These are phyloP conservation scores for Marsdenia floribunda DNA, from an alignment of 257 asterid species.

Conservation along the genomic window DNA sequence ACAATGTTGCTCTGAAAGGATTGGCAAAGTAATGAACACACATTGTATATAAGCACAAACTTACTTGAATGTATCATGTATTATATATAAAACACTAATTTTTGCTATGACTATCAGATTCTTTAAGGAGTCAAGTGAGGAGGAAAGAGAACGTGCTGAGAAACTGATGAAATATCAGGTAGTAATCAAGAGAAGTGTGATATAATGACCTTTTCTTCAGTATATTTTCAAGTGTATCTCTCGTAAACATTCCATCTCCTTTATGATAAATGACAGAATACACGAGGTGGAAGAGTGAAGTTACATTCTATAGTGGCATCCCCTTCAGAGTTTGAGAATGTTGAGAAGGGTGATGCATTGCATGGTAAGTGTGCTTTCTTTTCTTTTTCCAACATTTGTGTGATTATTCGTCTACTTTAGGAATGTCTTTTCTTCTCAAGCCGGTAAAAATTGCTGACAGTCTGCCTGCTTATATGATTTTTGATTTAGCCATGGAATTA, in stretches of 20 bases:
- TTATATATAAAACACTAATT: background rate
- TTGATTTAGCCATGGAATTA: slow-evolving; percentile 73
- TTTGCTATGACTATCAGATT: slow-evolving; percentile 40
- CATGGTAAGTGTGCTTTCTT: slow-evolving; percentile 34
- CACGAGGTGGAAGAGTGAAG: slow-evolving; percentile 83
- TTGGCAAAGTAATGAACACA: slow-evolving; percentile 54
- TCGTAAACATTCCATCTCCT: background rate
- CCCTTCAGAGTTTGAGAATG: slow-evolving; percentile 57
- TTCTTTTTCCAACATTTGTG: too few species aligned
- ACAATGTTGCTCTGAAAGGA: slow-evolving; percentile 81
- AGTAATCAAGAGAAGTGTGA: background rate
- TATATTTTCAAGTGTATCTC: background rate
- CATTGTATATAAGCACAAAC: too few species aligned
- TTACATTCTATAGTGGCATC: slow-evolving; percentile 43
- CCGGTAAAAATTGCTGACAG: background rate
- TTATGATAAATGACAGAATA: slow-evolving; percentile 38
- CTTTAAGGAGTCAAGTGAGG: slow-evolving; percentile 72
- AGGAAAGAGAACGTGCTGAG: slow-evolving; percentile 90
- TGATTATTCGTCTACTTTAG: too few species aligned
- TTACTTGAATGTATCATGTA: background rate
- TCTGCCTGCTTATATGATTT: slow-evolving; percentile 1
- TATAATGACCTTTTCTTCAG: background rate
- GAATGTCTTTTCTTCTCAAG: background rate
- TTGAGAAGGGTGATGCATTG: slow-evolving; percentile 80
- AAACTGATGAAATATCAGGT: slow-evolving; percentile 89